Percentiles rank a stretch among this genome's conserved stretches.
Conservation (phyloP, 1,139 yeast species). For the Kazachstania sp. region DNA sequence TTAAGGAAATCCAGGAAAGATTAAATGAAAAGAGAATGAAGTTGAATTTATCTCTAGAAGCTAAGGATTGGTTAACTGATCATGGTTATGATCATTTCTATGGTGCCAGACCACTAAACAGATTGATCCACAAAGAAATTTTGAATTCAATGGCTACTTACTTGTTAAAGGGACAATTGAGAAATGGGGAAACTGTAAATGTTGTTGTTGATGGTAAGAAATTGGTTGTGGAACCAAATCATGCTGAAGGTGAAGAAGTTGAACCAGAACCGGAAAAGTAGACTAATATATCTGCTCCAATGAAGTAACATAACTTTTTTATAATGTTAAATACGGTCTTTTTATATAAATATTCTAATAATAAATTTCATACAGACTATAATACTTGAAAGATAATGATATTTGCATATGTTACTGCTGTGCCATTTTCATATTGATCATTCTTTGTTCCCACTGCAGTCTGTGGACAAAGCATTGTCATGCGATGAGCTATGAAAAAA, state of each 20-base stretch:
- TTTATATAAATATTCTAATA: neutral
- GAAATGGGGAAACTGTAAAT: constrained; percentile 56
- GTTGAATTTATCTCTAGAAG: constrained; percentile 49
- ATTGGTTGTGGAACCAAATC: constrained; percentile 27
- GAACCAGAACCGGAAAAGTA: constrained; percentile 19
- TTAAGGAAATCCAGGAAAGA: constrained; percentile 71
- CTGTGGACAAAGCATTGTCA: neutral
- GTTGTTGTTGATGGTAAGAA: constrained; percentile 25
- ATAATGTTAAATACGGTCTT: no score
- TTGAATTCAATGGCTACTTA: constrained; percentile 80
- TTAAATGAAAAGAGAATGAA: constrained; percentile 70
- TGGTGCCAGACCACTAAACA: constrained; percentile 94
- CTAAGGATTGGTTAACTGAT: constrained; percentile 69
- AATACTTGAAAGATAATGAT: no score
- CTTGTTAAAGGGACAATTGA: constrained; percentile 70
- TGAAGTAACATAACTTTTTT: neutral
- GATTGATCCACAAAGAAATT: constrained; percentile 72
- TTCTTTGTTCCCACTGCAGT: no score
- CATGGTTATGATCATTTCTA: constrained; percentile 84
- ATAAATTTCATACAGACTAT: neutral
- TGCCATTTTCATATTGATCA: no score
- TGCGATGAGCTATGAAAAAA: neutral
- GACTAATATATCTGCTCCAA: neutral
- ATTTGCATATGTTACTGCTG: no score
- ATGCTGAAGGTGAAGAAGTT: constrained; percentile 21